phyloP scores from a whole-genome alignment of 208 protist genomes.

The Endotrypanum monterogeii region DNA sequence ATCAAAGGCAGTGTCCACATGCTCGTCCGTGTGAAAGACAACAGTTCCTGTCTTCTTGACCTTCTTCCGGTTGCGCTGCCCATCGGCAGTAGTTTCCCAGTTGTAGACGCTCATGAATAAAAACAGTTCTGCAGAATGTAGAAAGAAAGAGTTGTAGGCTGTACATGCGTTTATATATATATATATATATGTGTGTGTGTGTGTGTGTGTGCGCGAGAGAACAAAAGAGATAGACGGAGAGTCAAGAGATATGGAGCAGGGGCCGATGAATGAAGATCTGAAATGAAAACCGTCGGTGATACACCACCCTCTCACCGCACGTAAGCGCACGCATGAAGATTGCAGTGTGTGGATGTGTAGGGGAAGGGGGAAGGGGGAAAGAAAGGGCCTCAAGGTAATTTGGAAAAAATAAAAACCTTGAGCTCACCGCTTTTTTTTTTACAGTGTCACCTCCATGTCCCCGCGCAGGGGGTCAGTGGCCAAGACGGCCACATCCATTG shows the following conservation, averaged over 20 bases:
- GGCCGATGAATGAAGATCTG: background rate
- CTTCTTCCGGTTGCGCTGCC: constrained; percentile 49
- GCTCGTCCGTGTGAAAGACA: constrained; percentile 76
- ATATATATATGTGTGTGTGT: background rate
- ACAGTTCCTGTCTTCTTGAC: constrained; percentile 87
- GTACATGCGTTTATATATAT: background rate
- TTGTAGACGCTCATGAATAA: constrained; percentile 62
- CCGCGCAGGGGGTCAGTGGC: background rate
- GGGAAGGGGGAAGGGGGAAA: background rate
- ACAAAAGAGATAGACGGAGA: background rate
- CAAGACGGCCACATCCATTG: background rate
- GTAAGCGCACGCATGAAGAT: no score
- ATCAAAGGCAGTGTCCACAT: constrained; percentile 69
- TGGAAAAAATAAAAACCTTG: no score
- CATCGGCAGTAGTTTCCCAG: constrained; percentile 67
- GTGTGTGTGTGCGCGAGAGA: constrained; percentile 1
- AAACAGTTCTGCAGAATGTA: background rate
- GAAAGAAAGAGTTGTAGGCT: background rate
- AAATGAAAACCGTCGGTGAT: background rate
- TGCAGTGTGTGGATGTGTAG: no score
- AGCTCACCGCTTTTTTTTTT: no score
- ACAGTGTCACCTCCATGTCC: no score
- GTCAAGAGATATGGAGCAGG: background rate
- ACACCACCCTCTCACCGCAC: no score
- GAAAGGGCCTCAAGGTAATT: no score